A percentile compares a stretch with the other conserved stretches of the same genome.
Evolutionary conservation across 139 green algal genomes (phyloP).

Genomic region (Trebouxia sp.): DNA sequence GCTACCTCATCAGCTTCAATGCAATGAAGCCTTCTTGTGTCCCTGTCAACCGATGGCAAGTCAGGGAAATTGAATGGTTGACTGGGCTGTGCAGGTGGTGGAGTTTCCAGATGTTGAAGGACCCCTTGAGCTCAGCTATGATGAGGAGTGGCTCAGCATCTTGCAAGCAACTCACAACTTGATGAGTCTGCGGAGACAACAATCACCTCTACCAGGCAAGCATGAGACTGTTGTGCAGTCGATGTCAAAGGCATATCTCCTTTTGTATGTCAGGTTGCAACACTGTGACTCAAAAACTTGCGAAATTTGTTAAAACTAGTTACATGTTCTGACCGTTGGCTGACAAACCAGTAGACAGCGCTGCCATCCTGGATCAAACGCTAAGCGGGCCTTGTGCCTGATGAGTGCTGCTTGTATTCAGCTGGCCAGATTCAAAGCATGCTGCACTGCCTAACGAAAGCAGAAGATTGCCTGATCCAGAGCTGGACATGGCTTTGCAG

Average conservation of each 20-base stretch:
- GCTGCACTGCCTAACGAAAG: not conserved
- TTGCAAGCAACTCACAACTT: constrained; percentile 72
- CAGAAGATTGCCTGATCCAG: too few relatives aligned
- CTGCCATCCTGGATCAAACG: too few relatives aligned
- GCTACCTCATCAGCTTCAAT: not conserved
- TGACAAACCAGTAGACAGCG: too few relatives aligned
- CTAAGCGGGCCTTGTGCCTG: too few relatives aligned
- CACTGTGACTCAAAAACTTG: not conserved
- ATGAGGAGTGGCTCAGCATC: constrained; percentile 93
- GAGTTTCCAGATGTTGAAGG: constrained; percentile 68
- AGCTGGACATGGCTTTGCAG: not conserved
- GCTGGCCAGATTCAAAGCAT: not conserved
- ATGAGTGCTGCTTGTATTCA: too few relatives aligned
- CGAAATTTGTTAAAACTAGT: too few relatives aligned
- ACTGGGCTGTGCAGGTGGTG: constrained; percentile 55
- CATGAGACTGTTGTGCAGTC: not conserved
- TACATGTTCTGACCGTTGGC: too few relatives aligned
- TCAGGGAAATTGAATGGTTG: not conserved
- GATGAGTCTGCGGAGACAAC: constrained; percentile 49
- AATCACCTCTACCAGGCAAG: constrained; percentile 25
- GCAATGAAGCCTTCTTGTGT: not conserved
- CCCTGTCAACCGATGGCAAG: not conserved
- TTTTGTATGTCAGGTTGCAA: not conserved
- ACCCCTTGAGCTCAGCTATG: constrained; percentile 80
- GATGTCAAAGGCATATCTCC: not conserved